Conservation (phyloP, 1,139 yeast genomes). For the Hanseniaspora uvarum region DNA sequence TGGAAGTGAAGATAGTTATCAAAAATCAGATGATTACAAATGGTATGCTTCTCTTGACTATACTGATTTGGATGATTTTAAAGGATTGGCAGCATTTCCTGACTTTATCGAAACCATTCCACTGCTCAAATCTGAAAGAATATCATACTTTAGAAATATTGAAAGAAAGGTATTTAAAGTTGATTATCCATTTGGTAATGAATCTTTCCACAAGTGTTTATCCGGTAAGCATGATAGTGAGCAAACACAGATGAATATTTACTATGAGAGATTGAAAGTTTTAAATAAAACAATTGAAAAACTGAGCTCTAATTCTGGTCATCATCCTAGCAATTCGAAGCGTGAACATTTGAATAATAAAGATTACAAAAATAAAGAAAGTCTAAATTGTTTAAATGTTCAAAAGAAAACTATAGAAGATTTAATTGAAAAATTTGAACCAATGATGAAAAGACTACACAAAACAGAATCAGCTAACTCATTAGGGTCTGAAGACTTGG, state of each 20-base stretch:
- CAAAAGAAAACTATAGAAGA: conserved; percentile 19
- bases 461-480: conserved; percentile 8
- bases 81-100: conserved; percentile 44
- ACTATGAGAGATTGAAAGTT: conserved; percentile 37
- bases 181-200: conserved; percentile 57
- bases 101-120: conserved; percentile 48
- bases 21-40: conserved; percentile 33
- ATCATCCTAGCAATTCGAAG: background rate
- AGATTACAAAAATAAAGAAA: conserved; percentile 17
- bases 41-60: conserved; percentile 80
- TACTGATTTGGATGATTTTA: conserved; percentile 54
- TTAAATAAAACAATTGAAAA: conserved; percentile 29
- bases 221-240: conserved; percentile 51
- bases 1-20: conserved; percentile 4
- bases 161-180: conserved; percentile 44
- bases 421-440: conserved; percentile 14
- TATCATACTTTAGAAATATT: conserved; percentile 64
- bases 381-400: conserved; percentile 8
- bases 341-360: conserved; percentile 22
- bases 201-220: conserved; percentile 54
- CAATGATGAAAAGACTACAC: conserved; percentile 6
- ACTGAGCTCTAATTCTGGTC: background rate
- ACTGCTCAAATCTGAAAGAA: conserved; percentile 59
- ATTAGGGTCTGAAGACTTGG: conserved; percentile 20
- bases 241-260: conserved; percentile 40